Evolutionary conservation across 345 rosid species (phyloP), one percentile per base, ranked within the genome.

Genomic region (Xanthoceras sorbifolium): DNA sequence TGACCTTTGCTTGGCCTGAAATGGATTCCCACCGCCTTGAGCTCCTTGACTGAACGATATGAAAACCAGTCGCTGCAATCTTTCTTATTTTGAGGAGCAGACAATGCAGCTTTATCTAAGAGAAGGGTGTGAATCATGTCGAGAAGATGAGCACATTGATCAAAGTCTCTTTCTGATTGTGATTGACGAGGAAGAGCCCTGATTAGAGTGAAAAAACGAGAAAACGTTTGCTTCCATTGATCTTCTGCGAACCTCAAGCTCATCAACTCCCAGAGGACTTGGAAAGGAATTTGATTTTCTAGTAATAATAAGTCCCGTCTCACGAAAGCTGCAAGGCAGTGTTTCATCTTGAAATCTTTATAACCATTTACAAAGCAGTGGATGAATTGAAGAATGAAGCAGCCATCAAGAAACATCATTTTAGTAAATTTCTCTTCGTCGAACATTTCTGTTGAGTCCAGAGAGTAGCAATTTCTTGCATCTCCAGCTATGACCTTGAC

Each of bases 201-300:
- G 1, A 36, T 14, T 46, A 0, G 4, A 12, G 4, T 15, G 17
- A 46, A 9, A 44, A 44, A 44, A 44, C 15, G 5, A 10, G 3
- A 1, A 0, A 44, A 44, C 2, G 3, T 44, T 9, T 44, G 0
- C 50, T 12, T 66, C 57, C 44, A 3, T 1, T 1, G 25, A 20
- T 4, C 11, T 18, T 15, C 15, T 22, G 44, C 5, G 18, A 20
- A 0, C 0, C 40, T 11, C 28, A 15, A n/a, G 18, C 23, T 20
- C 26, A 55, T 29, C 74, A 83, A 23, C 25, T 8, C 18, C 23
- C 48, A 14, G 0, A 83, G 76, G 22, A 83, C 52, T 0, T 2
- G 8, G 10, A 38, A 84, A 36, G 84, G 86, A 14, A 78, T 44
- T 23, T 84, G 78, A 11, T 81, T 83, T 69, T 83, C 83, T 0